Base-by-base conservation (phyloP, 2,329 filamentous ascomycete genomes). In the Bipolaris sorokiniana region DNA sequence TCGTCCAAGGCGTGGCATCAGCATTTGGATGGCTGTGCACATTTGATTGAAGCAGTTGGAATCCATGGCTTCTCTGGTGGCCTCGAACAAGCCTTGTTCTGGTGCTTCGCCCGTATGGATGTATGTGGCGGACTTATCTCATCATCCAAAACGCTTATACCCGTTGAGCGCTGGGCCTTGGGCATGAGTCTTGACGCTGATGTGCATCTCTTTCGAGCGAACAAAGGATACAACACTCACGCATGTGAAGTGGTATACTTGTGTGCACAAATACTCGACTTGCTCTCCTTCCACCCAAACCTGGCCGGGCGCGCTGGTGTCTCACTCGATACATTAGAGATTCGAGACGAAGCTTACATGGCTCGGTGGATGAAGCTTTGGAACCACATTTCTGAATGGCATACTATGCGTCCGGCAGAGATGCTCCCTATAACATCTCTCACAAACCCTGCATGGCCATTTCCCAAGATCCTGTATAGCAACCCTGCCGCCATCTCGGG, bases 161-260 rank as follows among this genome's bases (percentile, higher is more conserved):
- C 79, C 2, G 76, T 84, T 2, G 74, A 78, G 23, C 80, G 79
- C 58, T 85, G 83, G 83, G 74, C 81, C 5, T 76, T 78, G 0
- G 73, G 76, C 6, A 76, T 76, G 20, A 70, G 76, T 10, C 62
- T 76, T 11, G 71, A 77, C 16, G 66, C 73, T 5, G 74, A 77
- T 16, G 76, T 77, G 3, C 69, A 41, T 62, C 81, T 53, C 77
- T 81, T 63, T 67, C 69, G 45, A 70, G 76, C 15, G 63, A 68
- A 4, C 63, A 69, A 4, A 72, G 73, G 38, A 77, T 81, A 5
- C 28, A 85, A 87, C 61, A 84, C 83, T 78, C 81, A 85, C 59
- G 85, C 85, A 31, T 87, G 87, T 62, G 84, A 84, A 61, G 79
- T 84, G 7, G 84, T 87, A 2, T 87, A 83, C 60, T 77, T 88